Evolutionary conservation across 805 yeast genomes (phyloP).

Genomic region (Lachancea dasiensis): DNA sequence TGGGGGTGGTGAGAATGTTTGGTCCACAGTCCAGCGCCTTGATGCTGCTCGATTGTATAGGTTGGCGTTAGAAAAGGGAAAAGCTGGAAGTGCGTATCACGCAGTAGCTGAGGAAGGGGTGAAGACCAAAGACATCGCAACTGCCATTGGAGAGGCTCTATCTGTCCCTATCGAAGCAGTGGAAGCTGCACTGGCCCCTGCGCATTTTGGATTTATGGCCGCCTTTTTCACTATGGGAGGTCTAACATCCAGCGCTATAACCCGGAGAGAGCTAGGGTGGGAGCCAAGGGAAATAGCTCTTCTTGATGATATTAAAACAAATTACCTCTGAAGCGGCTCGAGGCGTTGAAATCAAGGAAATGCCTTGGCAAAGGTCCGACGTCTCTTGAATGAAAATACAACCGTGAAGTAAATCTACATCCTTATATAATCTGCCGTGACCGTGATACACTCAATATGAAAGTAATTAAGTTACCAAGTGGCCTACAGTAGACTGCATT

Average conservation of each 20-base stretch:
- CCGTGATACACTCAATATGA: too few relatives aligned
- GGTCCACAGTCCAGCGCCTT: constrained; percentile 30
- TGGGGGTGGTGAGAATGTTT: constrained; percentile 32
- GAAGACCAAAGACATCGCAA: constrained; percentile 24
- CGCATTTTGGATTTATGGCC: background rate
- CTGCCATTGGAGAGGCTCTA: constrained; percentile 20
- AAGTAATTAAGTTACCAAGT: too few relatives aligned
- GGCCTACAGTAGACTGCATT: too few relatives aligned
- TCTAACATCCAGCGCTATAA: constrained; percentile 15
- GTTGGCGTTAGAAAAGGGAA: constrained; percentile 25
- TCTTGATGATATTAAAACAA: constrained; percentile 22
- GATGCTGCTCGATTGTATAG: constrained; percentile 34
- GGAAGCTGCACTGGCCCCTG: background rate
- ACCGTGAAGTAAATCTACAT: too few relatives aligned
- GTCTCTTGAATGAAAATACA: too few relatives aligned
- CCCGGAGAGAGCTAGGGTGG: constrained; percentile 27
- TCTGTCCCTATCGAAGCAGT: constrained; percentile 6
- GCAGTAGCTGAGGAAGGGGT: constrained; percentile 29
- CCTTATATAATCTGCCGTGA: too few relatives aligned
- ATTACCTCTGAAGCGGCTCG: too few relatives aligned
- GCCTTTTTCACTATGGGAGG: constrained; percentile 5
- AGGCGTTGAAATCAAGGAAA: too few relatives aligned
- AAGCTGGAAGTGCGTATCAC: constrained; percentile 24
- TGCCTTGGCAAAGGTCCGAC: too few relatives aligned
- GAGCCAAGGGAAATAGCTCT: constrained; percentile 18